Evolutionary conservation across 106 monocot species (phyloP), one percentile per base, ranked within the genome.

Genomic region (Phalaenopsis aphrodite): DNA sequence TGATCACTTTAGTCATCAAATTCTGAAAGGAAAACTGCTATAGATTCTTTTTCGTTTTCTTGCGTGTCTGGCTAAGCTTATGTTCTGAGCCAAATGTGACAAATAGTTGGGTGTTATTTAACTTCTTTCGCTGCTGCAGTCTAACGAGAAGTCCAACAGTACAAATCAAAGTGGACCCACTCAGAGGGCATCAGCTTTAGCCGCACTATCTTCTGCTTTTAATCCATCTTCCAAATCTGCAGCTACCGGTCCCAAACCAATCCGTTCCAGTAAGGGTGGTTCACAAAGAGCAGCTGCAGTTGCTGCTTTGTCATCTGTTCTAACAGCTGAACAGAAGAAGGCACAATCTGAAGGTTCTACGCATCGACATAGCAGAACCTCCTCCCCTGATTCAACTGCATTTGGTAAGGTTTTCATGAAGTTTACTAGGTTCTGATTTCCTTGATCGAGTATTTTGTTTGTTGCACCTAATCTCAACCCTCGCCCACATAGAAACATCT

Each of bases 201-300:
- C 87, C 52, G 89, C 92, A 38, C 83, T 92, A 74, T 81, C 87
- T 78, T 89, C 92, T 87, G 92, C 92, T 71, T 92, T 92, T 77
- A 94, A 89, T 81, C 87, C 96, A 75, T 88, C 93, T 71, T 83
- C 91, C 6, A 84, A 30, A 47, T 17, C 77, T 42, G 88, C 78
- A 80, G 30, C 52, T 82, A 47, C 85, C 14, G 55, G 81, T 55
- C 80, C 90, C 61, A 88, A 78, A 55, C 87, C 90, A 77, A 23
- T 78, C 78, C 83, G 74, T 81, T 82, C 82, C 69, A 75, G 84
- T 79, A 57, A 78, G 41, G 88, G 83, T 77, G 90, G 90, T 14
- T 90, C 96, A 61, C 96, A 96, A 75, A 88, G 93, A 84, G 96
- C 96, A 67, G 93, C 96, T 87, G 96, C 96, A 4, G 93, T 96